These are phyloP conservation scores for Chalara sp. DNA, from an alignment of 2,329 filamentous ascomycete species.

Conservation along the genomic window DNA sequence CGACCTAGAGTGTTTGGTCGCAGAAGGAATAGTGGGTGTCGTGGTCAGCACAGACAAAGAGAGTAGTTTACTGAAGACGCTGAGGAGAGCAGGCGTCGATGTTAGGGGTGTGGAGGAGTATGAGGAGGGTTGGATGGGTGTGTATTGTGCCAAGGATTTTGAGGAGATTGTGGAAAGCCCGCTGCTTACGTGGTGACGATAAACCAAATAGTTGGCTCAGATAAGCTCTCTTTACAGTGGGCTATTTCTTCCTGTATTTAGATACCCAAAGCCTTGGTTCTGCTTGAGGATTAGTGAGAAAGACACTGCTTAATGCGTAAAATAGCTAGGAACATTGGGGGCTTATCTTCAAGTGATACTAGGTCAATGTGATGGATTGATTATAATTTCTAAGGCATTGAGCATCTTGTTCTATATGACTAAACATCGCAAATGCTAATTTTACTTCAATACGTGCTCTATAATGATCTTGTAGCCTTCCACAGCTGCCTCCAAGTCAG, in stretches of 20 bases:
- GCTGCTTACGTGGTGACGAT: conserved; percentile 1
- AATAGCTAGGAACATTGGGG: too few relatives aligned
- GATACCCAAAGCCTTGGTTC: too few relatives aligned
- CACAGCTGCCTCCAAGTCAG: conserved; percentile 71
- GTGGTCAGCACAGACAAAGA: conserved; percentile 12
- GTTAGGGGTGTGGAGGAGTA: conserved; percentile 2
- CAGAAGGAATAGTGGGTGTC: conserved; percentile 16
- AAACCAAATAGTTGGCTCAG: too few relatives aligned
- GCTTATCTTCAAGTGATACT: background rate
- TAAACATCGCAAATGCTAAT: background rate
- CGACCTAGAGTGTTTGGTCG: conserved; percentile 24
- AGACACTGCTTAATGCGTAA: too few relatives aligned
- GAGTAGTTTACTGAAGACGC: conserved; percentile 11
- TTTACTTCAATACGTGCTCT: conserved; percentile 28
- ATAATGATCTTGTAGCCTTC: conserved; percentile 71
- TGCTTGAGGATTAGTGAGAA: too few relatives aligned
- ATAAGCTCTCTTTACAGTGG: too few relatives aligned
- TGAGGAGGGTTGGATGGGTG: background rate
- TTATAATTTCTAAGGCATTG: background rate
- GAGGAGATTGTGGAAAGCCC: conserved; percentile 15
- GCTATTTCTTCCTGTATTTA: too few relatives aligned
- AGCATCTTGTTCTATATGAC: too few relatives aligned
- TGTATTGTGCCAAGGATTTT: conserved; percentile 21
- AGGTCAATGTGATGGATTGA: background rate
- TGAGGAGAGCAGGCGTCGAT: conserved; percentile 12